These are phyloP conservation scores for Penicillium cinerascens DNA, from an alignment of 495 filamentous ascomycete species.

Conservation along the genomic window DNA sequence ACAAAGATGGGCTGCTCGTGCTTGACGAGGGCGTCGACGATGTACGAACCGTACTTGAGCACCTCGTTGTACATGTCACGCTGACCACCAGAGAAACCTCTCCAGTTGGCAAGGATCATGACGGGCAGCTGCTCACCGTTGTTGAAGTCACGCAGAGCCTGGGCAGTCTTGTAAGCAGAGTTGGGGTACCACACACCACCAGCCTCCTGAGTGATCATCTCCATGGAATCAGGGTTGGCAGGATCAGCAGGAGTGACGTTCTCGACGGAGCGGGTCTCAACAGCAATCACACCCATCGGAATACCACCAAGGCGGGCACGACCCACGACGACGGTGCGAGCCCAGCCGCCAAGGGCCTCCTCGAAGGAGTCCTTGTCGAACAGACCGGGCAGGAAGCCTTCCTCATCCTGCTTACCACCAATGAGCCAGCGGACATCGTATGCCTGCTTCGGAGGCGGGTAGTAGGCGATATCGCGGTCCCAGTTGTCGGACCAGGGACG, in stretches of 20 bases:
- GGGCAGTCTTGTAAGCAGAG: constrained; percentile 98
- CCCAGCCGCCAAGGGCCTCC: constrained; percentile 95
- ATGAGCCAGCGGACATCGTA: constrained; percentile 96
- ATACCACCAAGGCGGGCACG: constrained; percentile 96
- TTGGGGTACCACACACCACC: constrained; percentile 99
- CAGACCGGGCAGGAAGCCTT: constrained; percentile 82
- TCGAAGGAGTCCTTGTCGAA: constrained; percentile 97
- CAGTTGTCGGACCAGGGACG: constrained; percentile 79
- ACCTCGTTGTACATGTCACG: constrained; percentile 99
- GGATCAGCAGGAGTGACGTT: constrained; percentile 98
- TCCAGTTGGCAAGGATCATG: constrained; percentile 99
- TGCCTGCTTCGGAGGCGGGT: constrained; percentile 78
- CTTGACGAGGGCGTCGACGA: constrained; percentile 96
- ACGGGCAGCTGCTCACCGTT: constrained; percentile 95
- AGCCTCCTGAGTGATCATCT: constrained; percentile 88
- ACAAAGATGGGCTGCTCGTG: constrained; percentile 98
- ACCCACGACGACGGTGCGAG: constrained; percentile 91
- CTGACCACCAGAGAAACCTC: constrained; percentile 98
- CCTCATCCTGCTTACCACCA: constrained; percentile 81
- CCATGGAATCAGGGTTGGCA: constrained; percentile 95
- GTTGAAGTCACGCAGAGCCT: constrained; percentile 99
- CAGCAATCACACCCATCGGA: constrained; percentile 96
- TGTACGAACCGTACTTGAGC: constrained; percentile 97
- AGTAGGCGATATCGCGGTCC: constrained; percentile 89
- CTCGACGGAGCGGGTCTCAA: constrained; percentile 93